Evolutionary conservation across 2,329 filamentous ascomycete species (phyloP), one percentile per base, ranked within the genome.

Genomic region (Arthrobotrys conoides): DNA sequence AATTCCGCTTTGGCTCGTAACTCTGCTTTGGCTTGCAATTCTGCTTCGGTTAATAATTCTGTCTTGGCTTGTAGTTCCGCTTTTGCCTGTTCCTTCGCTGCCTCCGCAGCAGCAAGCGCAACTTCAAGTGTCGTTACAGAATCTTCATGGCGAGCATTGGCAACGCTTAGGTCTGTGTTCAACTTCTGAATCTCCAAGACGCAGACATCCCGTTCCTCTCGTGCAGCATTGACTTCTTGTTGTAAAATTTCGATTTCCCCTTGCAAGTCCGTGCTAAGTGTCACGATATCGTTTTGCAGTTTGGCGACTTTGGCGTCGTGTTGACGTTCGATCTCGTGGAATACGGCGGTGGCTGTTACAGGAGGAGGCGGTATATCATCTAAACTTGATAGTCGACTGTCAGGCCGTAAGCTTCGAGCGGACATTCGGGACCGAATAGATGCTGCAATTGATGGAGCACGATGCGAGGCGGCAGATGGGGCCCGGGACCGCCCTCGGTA

Each of bases 301-400:
- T 51, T 66, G 12, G 67, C 24, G n/a, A 77, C 73, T 30, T 77
- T 77, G 30, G 73, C 73, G 33, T 77, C 73, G 30, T 77, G 73
- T n/a, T 71, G 73, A 4, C 73, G 67, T 63, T 77, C 73, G 59
- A 77, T 77, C 55, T 77, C 73, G 44, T 77, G 73, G 53, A 77
- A 77, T 33, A 77, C 73, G 24, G 73, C 73, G 9, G 73, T 77
- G 3, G 73, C 73, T 10, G 67, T 77, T 14, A 77, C 53, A 6
- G 73, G 73, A 55, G 73, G 59, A 6, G 73, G 67, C 8, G 73
- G 73, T 18, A 68, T 67, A 64, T 77, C 73, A 20, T 77, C 73
- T 27, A 68, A 68, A 64, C 64, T 64, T 2, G 66, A 64, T 27
- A 71, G 36, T 38, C 68, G 57, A 44, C 73, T 77, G 53, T 61